phyloP scores from a whole-genome alignment of 1,284 basidiomycete genomes.

The Irpex rosettiformis region DNA sequence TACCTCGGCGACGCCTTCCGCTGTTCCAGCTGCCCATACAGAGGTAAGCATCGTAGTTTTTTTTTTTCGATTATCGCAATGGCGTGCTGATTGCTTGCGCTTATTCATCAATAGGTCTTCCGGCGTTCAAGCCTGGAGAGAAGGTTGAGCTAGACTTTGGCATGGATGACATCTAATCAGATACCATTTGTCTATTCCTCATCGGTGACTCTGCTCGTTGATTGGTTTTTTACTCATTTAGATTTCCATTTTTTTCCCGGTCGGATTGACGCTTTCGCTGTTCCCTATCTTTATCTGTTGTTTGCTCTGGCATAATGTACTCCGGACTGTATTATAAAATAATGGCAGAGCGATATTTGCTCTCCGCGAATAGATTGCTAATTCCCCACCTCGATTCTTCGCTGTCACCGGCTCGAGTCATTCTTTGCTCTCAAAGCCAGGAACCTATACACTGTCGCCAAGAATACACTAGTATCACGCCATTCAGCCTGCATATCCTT shows the following conservation, averaged over 20 bases:
- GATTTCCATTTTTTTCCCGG: not conserved
- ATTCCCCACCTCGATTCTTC: not conserved
- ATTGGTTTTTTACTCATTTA: constrained; percentile 2
- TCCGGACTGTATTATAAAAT: not conserved
- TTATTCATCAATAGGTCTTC: constrained; percentile 59
- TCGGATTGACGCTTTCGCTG: not conserved
- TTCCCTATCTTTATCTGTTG: not conserved
- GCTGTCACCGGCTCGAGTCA: not conserved
- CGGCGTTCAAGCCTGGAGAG: constrained; percentile 97
- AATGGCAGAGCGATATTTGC: not conserved
- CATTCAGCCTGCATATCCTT: too few relatives aligned
- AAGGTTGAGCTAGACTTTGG: constrained; percentile 88
- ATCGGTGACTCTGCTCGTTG: not conserved
- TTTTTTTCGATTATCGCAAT: not conserved
- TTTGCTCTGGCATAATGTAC: not conserved
- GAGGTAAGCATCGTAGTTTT: constrained; percentile 58
- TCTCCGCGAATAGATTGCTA: not conserved
- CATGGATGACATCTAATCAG: constrained; percentile 73
- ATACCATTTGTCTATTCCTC: too few relatives aligned
- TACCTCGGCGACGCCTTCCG: constrained; percentile 98
- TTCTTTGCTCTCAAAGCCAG: too few relatives aligned
- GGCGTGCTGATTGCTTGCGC: constrained; percentile 5
- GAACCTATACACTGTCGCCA: too few relatives aligned
- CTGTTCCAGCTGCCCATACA: constrained; percentile 93
- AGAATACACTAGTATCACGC: too few relatives aligned